Evolutionary conservation across 192 early-diverging fungal genomes (phyloP).

Genomic region (Globomyces pollinis-pini): DNA sequence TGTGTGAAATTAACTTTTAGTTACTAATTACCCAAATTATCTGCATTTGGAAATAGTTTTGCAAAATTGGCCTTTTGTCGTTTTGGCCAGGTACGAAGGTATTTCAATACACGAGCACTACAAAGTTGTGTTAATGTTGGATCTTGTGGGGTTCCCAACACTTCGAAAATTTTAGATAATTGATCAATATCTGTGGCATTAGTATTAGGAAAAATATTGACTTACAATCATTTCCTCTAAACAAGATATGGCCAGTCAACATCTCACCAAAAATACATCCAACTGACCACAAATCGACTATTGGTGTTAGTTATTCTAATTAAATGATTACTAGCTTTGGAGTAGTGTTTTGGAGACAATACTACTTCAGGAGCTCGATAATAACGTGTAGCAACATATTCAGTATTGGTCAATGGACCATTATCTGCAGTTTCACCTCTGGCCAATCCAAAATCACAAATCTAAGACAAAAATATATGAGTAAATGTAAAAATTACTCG

Average conservation of each 20-base stretch:
- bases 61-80: conserved; percentile 75
- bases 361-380: conserved; percentile 53
- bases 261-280: conserved; percentile 99
- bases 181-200: conserved; percentile 94
- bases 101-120: conserved; percentile 61
- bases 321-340: conserved; percentile 39
- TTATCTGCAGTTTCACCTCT: conserved; percentile 30
- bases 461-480: conserved; percentile 14
- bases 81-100: conserved; percentile 81
- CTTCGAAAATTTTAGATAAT: conserved; percentile 87
- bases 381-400: conserved; percentile 52
- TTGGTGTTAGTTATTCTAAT: conserved; percentile 51
- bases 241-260: conserved; percentile 50
- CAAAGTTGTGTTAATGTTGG: conserved; percentile 59
- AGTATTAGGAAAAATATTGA: not conserved
- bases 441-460: conserved; percentile 52
- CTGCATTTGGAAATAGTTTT: conserved; percentile 80
- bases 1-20: too few relatives aligned
- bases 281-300: conserved; percentile 95
- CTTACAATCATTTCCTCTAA: conserved; percentile 44
- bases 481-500: conserved; percentile 20
- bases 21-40: conserved; percentile 46
- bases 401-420: conserved; percentile 37
- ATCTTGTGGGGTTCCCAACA: conserved; percentile 94
- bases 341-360: conserved; percentile 44